Conservation (phyloP, 2,329 filamentous ascomycete species). For the Ceratocystis variospora region DNA sequence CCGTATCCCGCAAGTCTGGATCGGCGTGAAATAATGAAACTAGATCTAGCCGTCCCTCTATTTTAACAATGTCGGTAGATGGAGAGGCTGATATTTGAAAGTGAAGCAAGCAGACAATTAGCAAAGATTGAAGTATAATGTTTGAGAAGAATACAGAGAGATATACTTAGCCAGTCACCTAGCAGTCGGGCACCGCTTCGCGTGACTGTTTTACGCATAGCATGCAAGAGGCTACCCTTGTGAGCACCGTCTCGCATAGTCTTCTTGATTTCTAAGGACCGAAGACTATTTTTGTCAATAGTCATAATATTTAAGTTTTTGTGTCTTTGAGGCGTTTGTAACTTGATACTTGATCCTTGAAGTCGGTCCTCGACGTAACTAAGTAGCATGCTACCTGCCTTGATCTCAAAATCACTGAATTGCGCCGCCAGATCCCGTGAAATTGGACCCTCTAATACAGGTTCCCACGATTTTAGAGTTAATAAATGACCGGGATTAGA, state of each 20-base stretch:
- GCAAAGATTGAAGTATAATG: background rate
- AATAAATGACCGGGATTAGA: slow-evolving; percentile 37
- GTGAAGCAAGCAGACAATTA: slow-evolving; percentile 7
- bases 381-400: slow-evolving; percentile 67
- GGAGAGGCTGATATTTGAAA: slow-evolving; percentile 42
- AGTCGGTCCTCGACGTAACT: slow-evolving; percentile 71
- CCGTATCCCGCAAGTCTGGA: slow-evolving; percentile 52
- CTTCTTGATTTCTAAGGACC: slow-evolving; percentile 74
- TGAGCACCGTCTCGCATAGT: slow-evolving; percentile 69
- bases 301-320: slow-evolving; percentile 65
- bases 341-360: slow-evolving; percentile 61
- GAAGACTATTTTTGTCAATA: slow-evolving; percentile 84
- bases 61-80: slow-evolving; percentile 70
- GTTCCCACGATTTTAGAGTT: slow-evolving; percentile 51
- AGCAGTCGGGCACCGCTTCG: slow-evolving; percentile 79
- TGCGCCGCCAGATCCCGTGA: slow-evolving; percentile 35
- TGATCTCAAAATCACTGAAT: slow-evolving; percentile 57
- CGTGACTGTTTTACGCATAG: slow-evolving; percentile 78
- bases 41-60: slow-evolving; percentile 67
- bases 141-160: slow-evolving; percentile 15
- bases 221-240: slow-evolving; percentile 76
- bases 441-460: slow-evolving; percentile 64
- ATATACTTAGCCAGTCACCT: slow-evolving; percentile 60
- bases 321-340: slow-evolving; percentile 68
- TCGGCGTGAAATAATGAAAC: slow-evolving; percentile 60